Evolutionary conservation across 1,284 basidiomycete species (phyloP).

Genomic region (Hemileia vastatrix): DNA sequence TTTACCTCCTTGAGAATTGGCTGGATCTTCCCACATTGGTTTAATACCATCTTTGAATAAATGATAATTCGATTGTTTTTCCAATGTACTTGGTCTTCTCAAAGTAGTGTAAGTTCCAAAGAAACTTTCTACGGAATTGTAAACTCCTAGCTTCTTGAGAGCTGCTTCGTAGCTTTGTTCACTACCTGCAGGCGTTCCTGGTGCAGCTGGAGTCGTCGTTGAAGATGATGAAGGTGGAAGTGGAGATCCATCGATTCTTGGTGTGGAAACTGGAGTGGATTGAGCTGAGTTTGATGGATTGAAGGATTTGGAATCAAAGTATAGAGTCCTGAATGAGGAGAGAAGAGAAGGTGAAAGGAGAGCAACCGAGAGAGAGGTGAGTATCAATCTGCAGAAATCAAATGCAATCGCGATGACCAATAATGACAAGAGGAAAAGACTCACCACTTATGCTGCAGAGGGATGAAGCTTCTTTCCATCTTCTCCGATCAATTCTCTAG

Average conservation of each 20-base stretch:
- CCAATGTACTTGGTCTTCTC: slow-evolving; percentile 39
- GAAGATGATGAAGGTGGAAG: slow-evolving; percentile 8
- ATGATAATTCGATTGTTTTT: slow-evolving; percentile 41
- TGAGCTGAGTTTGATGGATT: neutral
- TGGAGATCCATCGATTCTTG: neutral
- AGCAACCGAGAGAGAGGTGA: too few species aligned
- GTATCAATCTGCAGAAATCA: too few species aligned
- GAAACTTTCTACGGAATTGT: slow-evolving; percentile 40
- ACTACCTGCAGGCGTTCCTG: slow-evolving; percentile 2
- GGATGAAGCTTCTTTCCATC: slow-evolving; percentile 26
- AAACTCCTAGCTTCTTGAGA: slow-evolving; percentile 38
- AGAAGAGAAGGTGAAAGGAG: too few species aligned
- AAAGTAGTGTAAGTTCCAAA: slow-evolving; percentile 40
- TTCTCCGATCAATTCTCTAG: neutral
- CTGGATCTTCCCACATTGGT: slow-evolving; percentile 45
- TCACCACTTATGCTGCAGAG: slow-evolving; percentile 38
- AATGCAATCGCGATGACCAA: neutral
- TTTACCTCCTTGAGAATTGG: slow-evolving; percentile 41
- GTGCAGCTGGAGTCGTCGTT: neutral
- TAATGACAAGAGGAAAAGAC: neutral
- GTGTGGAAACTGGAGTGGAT: neutral
- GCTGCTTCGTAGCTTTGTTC: slow-evolving; percentile 38
- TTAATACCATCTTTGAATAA: slow-evolving; percentile 44
- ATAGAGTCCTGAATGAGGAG: slow-evolving; percentile 31
- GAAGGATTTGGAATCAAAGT: slow-evolving; percentile 32